Evolutionary conservation across 1,139 yeast genomes (phyloP).

Genomic region (Hyphopichia khmerensis): DNA sequence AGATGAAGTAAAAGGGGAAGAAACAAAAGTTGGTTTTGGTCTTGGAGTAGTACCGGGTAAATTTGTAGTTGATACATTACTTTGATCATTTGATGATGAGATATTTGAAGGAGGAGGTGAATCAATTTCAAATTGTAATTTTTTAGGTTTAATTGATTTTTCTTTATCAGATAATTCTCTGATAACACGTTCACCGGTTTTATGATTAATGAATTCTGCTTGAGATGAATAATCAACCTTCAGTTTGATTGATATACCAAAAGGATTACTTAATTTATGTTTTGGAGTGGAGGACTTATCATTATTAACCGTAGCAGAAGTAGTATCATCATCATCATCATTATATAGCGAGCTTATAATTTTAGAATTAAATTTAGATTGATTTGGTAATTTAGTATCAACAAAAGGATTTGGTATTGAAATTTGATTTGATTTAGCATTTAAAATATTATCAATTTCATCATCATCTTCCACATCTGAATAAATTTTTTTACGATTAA

Average conservation of each 20-base stretch:
- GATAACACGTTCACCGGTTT: conserved; percentile 24
- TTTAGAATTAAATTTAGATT: neutral
- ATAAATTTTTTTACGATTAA: neutral
- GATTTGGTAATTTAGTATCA: conserved; percentile 1
- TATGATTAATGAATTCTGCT: conserved; percentile 25
- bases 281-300: too few relatives aligned
- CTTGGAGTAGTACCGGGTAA: conserved; percentile 5
- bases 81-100: neutral
- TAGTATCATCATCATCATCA: neutral
- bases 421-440: neutral
- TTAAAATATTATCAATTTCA: conserved; percentile 3
- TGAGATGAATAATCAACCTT: conserved; percentile 24
- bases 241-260: conserved; percentile 5
- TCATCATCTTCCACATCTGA: conserved; percentile 13
- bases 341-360: neutral
- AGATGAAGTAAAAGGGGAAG: conserved; percentile 2
- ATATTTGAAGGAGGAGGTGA: neutral
- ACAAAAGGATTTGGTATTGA: conserved; percentile 14
- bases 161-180: conserved; percentile 19
- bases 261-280: conserved; percentile 10
- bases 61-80: neutral
- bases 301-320: too few relatives aligned
- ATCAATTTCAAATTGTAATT: conserved; percentile 12
- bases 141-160: conserved; percentile 25
- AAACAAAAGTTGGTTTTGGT: conserved; percentile 1